Conservation (phyloP, 2,329 filamentous ascomycete genomes). For the Fonsecaea nubica region DNA sequence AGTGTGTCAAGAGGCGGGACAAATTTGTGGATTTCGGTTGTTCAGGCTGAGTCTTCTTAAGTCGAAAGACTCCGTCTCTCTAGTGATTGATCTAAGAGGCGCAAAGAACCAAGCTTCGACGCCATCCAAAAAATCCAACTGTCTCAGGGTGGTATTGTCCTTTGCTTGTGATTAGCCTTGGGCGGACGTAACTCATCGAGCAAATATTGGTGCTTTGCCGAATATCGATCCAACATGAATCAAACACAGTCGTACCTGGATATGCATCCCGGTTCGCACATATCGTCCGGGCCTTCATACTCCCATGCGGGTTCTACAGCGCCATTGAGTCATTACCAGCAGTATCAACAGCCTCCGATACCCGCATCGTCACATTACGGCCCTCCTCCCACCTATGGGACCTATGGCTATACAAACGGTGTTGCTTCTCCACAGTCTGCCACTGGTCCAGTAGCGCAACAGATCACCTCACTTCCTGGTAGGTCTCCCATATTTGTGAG, state of each 20-base stretch:
- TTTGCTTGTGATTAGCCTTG: slow-evolving; percentile 28
- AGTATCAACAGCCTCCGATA: slow-evolving; percentile 74
- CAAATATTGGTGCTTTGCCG: slow-evolving; percentile 11
- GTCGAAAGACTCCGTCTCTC: neutral
- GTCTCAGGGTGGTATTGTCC: slow-evolving; percentile 30
- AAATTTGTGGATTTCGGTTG: slow-evolving; percentile 12
- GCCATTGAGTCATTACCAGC: slow-evolving; percentile 76
- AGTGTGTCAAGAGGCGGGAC: slow-evolving; percentile 21
- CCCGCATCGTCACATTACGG: slow-evolving; percentile 74
- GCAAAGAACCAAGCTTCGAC: slow-evolving; percentile 1
- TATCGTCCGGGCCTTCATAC: slow-evolving; percentile 77
- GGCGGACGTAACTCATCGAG: slow-evolving; percentile 24
- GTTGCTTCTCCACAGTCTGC: slow-evolving; percentile 79
- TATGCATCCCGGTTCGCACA: slow-evolving; percentile 72
- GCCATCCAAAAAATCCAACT: slow-evolving; percentile 9
- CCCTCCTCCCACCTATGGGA: slow-evolving; percentile 64
- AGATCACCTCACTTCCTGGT: slow-evolving; percentile 72
- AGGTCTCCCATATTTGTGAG: slow-evolving; percentile 35
- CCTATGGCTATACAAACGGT: slow-evolving; percentile 78
- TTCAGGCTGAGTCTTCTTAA: neutral
- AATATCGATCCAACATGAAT: slow-evolving; percentile 69
- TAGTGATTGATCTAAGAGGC: slow-evolving; percentile 2
- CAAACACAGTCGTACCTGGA: slow-evolving; percentile 83
- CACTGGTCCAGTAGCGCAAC: slow-evolving; percentile 70
- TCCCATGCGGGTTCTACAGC: slow-evolving; percentile 79